Evolutionary conservation across 1,284 basidiomycete genomes (phyloP), one percentile per base, ranked within the genome.

Genomic region (Salmacisia buchloeana): DNA sequence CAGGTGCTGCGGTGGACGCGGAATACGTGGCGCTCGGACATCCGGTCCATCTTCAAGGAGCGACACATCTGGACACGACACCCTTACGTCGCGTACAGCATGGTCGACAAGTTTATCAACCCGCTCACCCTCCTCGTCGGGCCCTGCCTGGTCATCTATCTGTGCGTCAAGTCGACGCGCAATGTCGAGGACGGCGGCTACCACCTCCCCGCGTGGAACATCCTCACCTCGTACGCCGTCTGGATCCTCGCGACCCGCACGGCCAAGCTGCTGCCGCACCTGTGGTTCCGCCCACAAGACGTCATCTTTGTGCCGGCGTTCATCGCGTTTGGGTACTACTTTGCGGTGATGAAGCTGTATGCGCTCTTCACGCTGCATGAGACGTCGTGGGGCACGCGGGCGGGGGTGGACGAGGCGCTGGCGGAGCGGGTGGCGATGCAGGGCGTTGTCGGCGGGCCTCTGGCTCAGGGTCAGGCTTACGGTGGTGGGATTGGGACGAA

Each of bases 81-180:
- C 82, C 91, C 91, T 45, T 94, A 92, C 78, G 89, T 92, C 52
- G 89, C 90, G 2, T 93, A 90, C 81, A 92, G 89, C 21, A 94
- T 93, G 91, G 85, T 91, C 59, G 91, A 93, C 83, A 94, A 94
- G 77, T 84, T 94, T 58, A 88, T 93, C 82, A 94, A 94, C 80
- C 91, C 92, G 1, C 83, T 93, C 68, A 94, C 91, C 1, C 84
- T 94, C 25, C 85, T 94, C 31, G 85, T 89, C 23, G 92, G 91
- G 1, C 91, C 90, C 1, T 84, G 83, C 69, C 84, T 94, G 41
- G 90, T 94, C 59, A 83, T 85, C 3, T 85, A 86, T 70, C 83
- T 94, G 58, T 84, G 91, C 59, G 88, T 85, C 79, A 91, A 92
- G 83, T 88, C 86, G 79, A 90, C 88, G 0, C 86, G 86, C 61